Conservation (phyloP, 805 yeast species). For the Blastobotrys chiropterorum region DNA sequence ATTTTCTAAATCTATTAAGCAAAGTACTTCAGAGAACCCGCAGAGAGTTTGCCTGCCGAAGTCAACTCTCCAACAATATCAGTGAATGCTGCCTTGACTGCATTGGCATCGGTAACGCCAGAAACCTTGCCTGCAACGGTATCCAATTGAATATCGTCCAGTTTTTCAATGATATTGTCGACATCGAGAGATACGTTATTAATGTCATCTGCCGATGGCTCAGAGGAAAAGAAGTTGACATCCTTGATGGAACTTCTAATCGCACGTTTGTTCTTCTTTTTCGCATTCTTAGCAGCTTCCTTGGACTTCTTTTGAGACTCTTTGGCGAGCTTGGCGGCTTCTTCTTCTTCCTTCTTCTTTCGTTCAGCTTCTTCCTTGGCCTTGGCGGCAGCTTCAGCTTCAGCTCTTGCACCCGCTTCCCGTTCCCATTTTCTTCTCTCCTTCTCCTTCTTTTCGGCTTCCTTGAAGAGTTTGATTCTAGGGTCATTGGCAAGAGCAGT, state of each 20-base stretch:
- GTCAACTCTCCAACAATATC: constrained; percentile 50
- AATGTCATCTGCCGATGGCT: constrained; percentile 56
- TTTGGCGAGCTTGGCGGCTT: constrained; percentile 52
- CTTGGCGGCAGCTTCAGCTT: constrained; percentile 84
- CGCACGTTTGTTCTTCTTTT: constrained; percentile 93
- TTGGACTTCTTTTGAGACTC: constrained; percentile 90
- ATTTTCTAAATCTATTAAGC: background rate
- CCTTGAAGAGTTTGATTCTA: constrained; percentile 88
- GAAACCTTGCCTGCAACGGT: constrained; percentile 64
- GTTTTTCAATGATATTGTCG: constrained; percentile 67
- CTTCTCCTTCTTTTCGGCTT: constrained; percentile 89
- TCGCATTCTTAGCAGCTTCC: constrained; percentile 81
- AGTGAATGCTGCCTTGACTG: constrained; percentile 53
- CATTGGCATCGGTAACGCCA: constrained; percentile 46
- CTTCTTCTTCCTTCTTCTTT: constrained; percentile 71
- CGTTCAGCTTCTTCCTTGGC: constrained; percentile 85
- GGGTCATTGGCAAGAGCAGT: constrained; percentile 90
- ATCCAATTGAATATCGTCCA: constrained; percentile 73
- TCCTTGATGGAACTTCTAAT: constrained; percentile 81
- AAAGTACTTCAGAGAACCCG: background rate
- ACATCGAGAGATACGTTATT: constrained; percentile 51
- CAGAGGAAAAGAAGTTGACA: constrained; percentile 66
- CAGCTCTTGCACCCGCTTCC: constrained; percentile 95
- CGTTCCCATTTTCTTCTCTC: constrained; percentile 95
- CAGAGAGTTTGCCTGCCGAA: constrained; percentile 36